Evolutionary conservation across 2,329 filamentous ascomycete genomes (phyloP).

Genomic region (Xylaria hypoxylon): DNA sequence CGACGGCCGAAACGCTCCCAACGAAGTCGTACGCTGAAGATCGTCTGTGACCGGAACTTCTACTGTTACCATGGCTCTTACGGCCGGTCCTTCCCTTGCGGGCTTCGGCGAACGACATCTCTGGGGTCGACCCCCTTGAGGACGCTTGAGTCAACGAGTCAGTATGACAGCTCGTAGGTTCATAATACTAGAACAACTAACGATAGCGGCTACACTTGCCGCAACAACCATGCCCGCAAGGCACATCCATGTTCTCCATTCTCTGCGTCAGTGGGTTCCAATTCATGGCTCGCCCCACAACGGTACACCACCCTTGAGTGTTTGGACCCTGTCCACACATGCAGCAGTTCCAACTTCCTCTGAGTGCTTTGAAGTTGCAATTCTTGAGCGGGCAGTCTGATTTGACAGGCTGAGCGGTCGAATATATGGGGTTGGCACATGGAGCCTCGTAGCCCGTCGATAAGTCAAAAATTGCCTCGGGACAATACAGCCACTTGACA

Average conservation of each 20-base stretch:
- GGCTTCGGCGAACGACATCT: conserved; percentile 53
- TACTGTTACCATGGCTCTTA: conserved; percentile 52
- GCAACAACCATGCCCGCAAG: conserved; percentile 67
- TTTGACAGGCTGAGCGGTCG: conserved; percentile 57
- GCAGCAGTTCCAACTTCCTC: conserved; percentile 66
- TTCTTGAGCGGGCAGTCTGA: conserved; percentile 62
- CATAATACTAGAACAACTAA: conserved; percentile 48
- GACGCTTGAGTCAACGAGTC: conserved; percentile 48
- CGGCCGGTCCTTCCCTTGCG: conserved; percentile 54
- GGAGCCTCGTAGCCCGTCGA: conserved; percentile 62
- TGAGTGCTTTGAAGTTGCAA: conserved; percentile 63
- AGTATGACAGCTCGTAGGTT: conserved; percentile 12
- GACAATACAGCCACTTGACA: conserved; percentile 67
- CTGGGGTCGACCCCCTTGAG: conserved; percentile 51
- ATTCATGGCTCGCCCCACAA: conserved; percentile 47
- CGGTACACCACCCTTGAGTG: conserved; percentile 64
- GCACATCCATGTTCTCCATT: conserved; percentile 54
- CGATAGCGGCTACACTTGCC: conserved; percentile 59
- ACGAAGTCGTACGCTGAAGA: conserved; percentile 43
- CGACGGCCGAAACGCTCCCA: conserved; percentile 41
- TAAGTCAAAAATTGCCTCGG: conserved; percentile 61
- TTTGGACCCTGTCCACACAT: conserved; percentile 64
- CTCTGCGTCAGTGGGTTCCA: conserved; percentile 45
- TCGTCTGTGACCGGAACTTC: conserved; percentile 42
- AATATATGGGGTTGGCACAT: conserved; percentile 62